Conservation (phyloP, 176 grass and related monocot species). For the Carex parvula region DNA sequence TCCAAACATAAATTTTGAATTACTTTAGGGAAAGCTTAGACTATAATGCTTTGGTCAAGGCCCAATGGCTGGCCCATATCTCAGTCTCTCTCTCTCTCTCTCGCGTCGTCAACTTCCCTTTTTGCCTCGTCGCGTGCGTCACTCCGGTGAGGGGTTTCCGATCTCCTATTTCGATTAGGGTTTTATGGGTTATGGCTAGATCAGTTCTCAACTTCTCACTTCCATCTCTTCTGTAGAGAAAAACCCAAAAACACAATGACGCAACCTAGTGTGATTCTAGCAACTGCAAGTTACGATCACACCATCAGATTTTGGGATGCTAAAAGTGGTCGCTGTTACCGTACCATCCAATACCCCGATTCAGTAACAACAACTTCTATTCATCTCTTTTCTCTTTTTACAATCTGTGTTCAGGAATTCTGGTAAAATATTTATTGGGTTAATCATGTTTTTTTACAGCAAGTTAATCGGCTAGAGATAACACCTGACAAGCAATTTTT, state of each 20-base stretch:
- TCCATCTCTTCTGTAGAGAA: no score
- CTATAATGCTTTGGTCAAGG: no score
- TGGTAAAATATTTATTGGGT: no score
- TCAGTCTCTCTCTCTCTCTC: not conserved
- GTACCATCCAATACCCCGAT: conserved; percentile 90
- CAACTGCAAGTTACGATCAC: conserved; percentile 92
- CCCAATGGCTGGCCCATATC: not conserved
- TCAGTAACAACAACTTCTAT: conserved; percentile 37
- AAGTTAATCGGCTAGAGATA: conserved; percentile 96
- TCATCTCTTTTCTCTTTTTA: no score
- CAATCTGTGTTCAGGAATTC: no score
- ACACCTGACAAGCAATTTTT: conserved; percentile 86
- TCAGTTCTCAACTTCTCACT: not conserved
- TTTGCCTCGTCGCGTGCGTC: not conserved
- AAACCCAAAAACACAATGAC: not conserved
- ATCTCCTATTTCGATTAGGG: no score
- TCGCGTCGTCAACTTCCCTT: not conserved
- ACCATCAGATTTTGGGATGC: conserved; percentile 95
- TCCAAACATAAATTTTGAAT: no score
- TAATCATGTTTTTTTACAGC: conserved; percentile 43
- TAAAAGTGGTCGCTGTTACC: conserved; percentile 82
- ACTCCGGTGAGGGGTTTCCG: not conserved
- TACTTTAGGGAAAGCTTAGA: no score
- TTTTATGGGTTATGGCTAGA: no score
- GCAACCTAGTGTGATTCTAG: conserved; percentile 67